Conservation (phyloP, 305 asterid species). For the Fraxinus velutina region DNA sequence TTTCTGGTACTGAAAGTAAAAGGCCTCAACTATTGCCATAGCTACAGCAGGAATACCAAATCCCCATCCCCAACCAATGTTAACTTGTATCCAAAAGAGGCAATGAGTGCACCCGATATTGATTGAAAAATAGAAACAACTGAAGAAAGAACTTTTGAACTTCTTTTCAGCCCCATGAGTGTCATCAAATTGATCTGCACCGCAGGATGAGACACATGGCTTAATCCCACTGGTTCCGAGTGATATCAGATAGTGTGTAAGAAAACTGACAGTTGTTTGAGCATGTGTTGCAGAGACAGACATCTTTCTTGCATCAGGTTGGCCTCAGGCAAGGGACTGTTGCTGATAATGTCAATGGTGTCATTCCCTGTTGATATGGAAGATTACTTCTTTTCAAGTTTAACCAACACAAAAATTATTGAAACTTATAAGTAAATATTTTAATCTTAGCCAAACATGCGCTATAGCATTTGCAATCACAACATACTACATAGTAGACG, state of each 20-base stretch:
- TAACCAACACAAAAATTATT: background rate
- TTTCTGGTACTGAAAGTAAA: slow-evolving; percentile 73
- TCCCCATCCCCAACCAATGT: slow-evolving; percentile 85
- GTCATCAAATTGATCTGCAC: slow-evolving; percentile 86
- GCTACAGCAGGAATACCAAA: slow-evolving; percentile 76
- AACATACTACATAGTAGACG: background rate
- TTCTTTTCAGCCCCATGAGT: slow-evolving; percentile 57
- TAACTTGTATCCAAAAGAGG: slow-evolving; percentile 59
- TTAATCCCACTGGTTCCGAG: slow-evolving; percentile 78
- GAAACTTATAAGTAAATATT: background rate
- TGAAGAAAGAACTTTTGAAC: slow-evolving; percentile 67
- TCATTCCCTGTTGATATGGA: slow-evolving; percentile 61
- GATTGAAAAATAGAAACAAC: slow-evolving; percentile 74
- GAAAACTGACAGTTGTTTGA: slow-evolving; percentile 51
- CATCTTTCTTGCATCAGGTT: slow-evolving; percentile 38
- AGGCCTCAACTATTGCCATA: slow-evolving; percentile 68
- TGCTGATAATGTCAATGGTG: slow-evolving; percentile 69
- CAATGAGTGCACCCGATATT: slow-evolving; percentile 65
- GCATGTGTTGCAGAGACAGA: slow-evolving; percentile 42
- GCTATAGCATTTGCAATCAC: background rate
- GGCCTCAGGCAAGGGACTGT: slow-evolving; percentile 66
- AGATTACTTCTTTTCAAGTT: background rate
- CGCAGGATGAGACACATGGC: slow-evolving; percentile 77
- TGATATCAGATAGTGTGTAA: slow-evolving; percentile 63
- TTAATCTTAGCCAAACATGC: background rate